Base-by-base conservation (phyloP, 2,329 filamentous ascomycete genomes). In the Clarireedia hainanense region DNA sequence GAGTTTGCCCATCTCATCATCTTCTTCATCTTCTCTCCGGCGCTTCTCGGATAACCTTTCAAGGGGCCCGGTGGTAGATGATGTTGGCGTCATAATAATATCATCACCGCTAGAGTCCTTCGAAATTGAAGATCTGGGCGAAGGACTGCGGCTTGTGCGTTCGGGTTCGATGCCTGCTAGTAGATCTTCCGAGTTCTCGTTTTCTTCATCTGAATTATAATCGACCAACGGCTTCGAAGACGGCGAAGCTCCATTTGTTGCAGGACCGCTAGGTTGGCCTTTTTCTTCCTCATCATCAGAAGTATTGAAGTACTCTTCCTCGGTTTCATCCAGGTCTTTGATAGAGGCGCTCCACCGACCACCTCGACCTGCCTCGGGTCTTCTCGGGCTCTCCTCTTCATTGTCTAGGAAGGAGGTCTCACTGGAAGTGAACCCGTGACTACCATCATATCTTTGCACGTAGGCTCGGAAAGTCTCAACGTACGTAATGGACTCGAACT, bases 301-400 rank as follows among this genome's bases (percentile, higher is more conserved):
- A 0, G 81, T 83, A 65, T 95, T 92, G 80, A 95, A 97, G 71
- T 97, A 99, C 45, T 92, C 90, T 65, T 96, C 92, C 69, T 96
- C 89, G 10, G 86, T 84, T 5, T 85, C 79, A 68, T 96, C 92
- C 67, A 91, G 80, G 52, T 95, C 91, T 67, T 89, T 89, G 69
- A 81, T 84, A 37, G 57, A 58, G 30, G 30, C 30, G 61, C 84
- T 81, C 70, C 87, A 86, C 59, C 83, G 72, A 57, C 74, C 77
- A n/a, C 78, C 77, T 34, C 79, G 79, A 58, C 82, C 84, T 55
- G 80, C 69, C 39, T 76, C 74, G 10, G 63, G 59, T 57, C 65
- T 60, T 64, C 59, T 71, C 60, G 64, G 74, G 61, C 75, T 72
- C 23, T 82, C 80, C 1, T 82, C 84, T 56, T 87, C 85, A 15